These are phyloP conservation scores for Iodosphaeria phyllophila DNA, from an alignment of 2,329 filamentous ascomycete genomes.

Conservation along the genomic window DNA sequence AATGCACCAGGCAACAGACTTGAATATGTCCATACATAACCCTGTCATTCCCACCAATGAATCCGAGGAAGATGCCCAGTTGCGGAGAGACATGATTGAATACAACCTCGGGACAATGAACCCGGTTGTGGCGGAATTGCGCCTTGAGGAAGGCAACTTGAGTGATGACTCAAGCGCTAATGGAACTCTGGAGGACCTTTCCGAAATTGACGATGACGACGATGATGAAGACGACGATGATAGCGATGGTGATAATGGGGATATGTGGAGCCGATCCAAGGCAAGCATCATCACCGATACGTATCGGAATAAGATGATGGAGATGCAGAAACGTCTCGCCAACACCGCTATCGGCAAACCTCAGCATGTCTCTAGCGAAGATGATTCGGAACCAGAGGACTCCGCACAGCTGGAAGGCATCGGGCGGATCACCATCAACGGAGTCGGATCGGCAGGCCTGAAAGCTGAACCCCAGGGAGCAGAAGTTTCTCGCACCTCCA, in stretches of 20 bases:
- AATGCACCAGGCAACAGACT: conserved; percentile 34
- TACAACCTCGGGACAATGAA: conserved; percentile 83
- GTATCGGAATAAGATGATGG: conserved; percentile 68
- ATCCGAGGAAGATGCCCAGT: conserved; percentile 56
- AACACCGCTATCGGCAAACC: no score
- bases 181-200: no score
- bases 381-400: conserved; percentile 31
- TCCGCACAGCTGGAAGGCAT: conserved; percentile 19
- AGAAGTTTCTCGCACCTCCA: not conserved
- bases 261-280: conserved; percentile 58
- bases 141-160: conserved; percentile 53
- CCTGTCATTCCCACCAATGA: conserved; percentile 57
- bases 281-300: conserved; percentile 49
- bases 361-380: conserved; percentile 27
- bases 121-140: conserved; percentile 78
- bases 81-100: conserved; percentile 76
- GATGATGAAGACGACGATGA: conserved; percentile 29
- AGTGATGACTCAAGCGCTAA: no score
- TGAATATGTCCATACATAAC: conserved; percentile 26
- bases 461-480: not conserved
- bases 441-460: conserved; percentile 7
- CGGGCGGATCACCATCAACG: conserved; percentile 17
- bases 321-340: conserved; percentile 55
- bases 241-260: conserved; percentile 37
- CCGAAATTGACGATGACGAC: no score